These are phyloP conservation scores for Takakia lepidozioides DNA, from an alignment of 225 moss, liverwort and hornwort genomes.

Conservation along the genomic window DNA sequence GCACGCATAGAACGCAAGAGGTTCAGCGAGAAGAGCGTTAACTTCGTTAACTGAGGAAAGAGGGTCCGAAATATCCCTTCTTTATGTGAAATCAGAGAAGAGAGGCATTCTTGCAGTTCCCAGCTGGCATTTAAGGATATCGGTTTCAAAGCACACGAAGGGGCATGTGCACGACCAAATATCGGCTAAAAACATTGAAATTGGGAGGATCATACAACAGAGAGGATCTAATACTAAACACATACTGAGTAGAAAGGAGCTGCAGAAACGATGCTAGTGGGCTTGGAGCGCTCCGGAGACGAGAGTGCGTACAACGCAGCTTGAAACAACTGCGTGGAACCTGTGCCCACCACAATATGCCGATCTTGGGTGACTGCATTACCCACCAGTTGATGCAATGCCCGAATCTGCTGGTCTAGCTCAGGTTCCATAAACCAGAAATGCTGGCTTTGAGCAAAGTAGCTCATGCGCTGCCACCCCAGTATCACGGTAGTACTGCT, in stretches of 20 bases:
- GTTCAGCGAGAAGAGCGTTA: no score
- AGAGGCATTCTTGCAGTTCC: no score
- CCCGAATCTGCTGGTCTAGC: constrained; percentile 65
- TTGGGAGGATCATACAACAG: no score
- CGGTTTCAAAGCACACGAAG: no score
- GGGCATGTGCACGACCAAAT: no score
- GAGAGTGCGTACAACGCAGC: constrained; percentile 82
- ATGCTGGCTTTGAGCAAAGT: constrained; percentile 82
- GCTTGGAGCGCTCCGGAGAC: constrained; percentile 39
- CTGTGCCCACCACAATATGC: constrained; percentile 86
- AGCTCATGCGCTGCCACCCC: constrained; percentile 93
- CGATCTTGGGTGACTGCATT: constrained; percentile 80
- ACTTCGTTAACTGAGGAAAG: no score
- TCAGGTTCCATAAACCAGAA: constrained; percentile 97
- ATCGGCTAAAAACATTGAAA: no score
- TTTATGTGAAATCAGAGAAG: no score
- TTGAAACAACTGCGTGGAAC: constrained; percentile 90
- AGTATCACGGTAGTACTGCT: constrained; percentile 55
- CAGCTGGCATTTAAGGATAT: no score
- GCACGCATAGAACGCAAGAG: no score
- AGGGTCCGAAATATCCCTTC: no score
- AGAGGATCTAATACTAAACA: no score
- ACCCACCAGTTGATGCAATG: constrained; percentile 67
- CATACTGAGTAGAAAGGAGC: constrained; percentile 88
- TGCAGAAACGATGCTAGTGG: constrained; percentile 67